Evolutionary conservation across 139 green algal genomes (phyloP), one percentile per base, ranked within the genome.

Genomic region (Yamagishiella unicocca): DNA sequence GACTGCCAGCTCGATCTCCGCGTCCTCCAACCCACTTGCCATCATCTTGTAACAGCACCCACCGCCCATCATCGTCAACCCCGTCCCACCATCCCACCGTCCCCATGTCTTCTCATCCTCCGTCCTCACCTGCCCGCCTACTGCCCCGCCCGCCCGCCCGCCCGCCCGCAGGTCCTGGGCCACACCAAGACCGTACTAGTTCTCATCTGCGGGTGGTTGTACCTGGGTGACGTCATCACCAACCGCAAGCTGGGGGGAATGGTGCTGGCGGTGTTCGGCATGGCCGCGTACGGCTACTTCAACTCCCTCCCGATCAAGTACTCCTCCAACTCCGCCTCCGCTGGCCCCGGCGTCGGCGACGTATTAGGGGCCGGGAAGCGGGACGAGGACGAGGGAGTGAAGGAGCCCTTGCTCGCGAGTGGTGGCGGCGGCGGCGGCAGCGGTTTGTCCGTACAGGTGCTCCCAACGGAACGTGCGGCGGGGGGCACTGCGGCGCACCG

Each of bases 151-250:
- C n/a, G n/a, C n/a, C n/a, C n/a, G n/a, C n/a, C 73, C 58, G 29
- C n/a, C 24, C 12, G 42, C 25, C 37, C 31, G 71, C 93, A 97
- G 95, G 95, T 98, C 68, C 91, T 97, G 85, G 96, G 96, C 54
- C 96, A 98, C 92, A 95, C 92, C 75, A 98, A 98, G 92, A 98
- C 96, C 0, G 79, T 98, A 27, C 73, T 95, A 62, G 96, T 98
- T 80, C 91, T 98, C 79, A 87, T 97, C 64, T 92, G 90, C 19
- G 94, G 94, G 45, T 97, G 94, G 95, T 31, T 90, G n/a, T 95
- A 96, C 84, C 89, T 98, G 46, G 89, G 94, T 0, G 96, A 98
- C 66, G 62, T 79, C 45, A 94, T 97, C 84, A 93, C 80, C 17
- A 31, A 7, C 2, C 89, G 91, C 31, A 96, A 97, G 90, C 42